These are phyloP conservation scores for Dothideomycetes sp. DNA, from an alignment of 2,329 filamentous ascomycete species.

Conservation along the genomic window DNA sequence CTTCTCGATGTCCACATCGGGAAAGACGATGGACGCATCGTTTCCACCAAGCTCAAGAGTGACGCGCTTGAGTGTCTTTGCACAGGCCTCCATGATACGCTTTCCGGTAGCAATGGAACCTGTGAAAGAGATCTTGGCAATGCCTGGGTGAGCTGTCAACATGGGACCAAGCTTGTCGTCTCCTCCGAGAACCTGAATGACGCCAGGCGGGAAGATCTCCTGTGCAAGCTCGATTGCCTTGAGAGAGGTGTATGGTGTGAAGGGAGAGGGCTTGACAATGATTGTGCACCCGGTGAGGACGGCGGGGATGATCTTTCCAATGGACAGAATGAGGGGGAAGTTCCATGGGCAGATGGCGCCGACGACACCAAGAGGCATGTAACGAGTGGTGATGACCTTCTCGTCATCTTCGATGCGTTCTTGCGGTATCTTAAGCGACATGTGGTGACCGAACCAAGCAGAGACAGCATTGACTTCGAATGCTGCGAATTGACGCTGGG, in stretches of 20 bases:
- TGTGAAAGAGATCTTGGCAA: slow-evolving; percentile 55
- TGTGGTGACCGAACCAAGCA: slow-evolving; percentile 28
- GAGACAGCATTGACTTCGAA: slow-evolving; percentile 27
- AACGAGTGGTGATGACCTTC: slow-evolving; percentile 35
- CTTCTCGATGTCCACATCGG: slow-evolving; percentile 45
- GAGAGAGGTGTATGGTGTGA: slow-evolving; percentile 46
- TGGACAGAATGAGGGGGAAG: slow-evolving; percentile 41
- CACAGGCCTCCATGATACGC: slow-evolving; percentile 46
- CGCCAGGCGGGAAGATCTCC: slow-evolving; percentile 48
- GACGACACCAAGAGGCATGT: slow-evolving; percentile 37
- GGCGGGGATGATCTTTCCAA: slow-evolving; percentile 46
- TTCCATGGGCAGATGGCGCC: slow-evolving; percentile 38
- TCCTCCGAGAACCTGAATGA: slow-evolving; percentile 51
- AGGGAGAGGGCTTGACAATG: slow-evolving; percentile 33
- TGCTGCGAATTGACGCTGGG: slow-evolving; percentile 28
- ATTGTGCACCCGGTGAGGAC: slow-evolving; percentile 38
- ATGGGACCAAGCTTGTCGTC: slow-evolving; percentile 49
- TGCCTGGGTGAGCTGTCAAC: slow-evolving; percentile 47
- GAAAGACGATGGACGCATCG: slow-evolving; percentile 48
- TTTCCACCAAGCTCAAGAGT: slow-evolving; percentile 54
- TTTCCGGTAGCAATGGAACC: slow-evolving; percentile 51
- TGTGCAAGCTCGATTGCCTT: slow-evolving; percentile 51
- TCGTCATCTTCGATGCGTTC: slow-evolving; percentile 35
- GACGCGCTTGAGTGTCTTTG: slow-evolving; percentile 48
- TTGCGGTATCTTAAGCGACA: slow-evolving; percentile 23